These are phyloP conservation scores for Tolypocladium sp. DNA, from an alignment of 2,329 filamentous ascomycete species.

Conservation along the genomic window DNA sequence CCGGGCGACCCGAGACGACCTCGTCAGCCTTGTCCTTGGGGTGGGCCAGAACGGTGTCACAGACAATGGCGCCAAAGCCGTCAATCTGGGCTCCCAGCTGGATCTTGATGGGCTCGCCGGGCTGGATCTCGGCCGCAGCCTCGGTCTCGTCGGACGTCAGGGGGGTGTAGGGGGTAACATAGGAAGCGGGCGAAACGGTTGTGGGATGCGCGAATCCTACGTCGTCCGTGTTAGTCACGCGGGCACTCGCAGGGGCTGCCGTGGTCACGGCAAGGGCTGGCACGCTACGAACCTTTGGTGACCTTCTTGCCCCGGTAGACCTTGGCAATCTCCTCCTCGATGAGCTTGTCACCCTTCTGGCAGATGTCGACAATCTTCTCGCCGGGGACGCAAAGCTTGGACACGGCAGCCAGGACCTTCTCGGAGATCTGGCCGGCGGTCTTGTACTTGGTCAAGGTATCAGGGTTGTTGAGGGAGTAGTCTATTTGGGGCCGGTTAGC, in stretches of 20 bases:
- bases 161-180: slow-evolving; percentile 94
- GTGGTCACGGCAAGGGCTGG: not conserved
- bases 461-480: slow-evolving; percentile 82
- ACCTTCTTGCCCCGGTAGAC: slow-evolving; percentile 99
- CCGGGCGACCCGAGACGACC: slow-evolving; percentile 64
- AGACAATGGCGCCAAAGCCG: slow-evolving; percentile 92
- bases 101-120: slow-evolving; percentile 87
- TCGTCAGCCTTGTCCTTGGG: slow-evolving; percentile 51
- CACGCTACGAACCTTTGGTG: slow-evolving; percentile 60
- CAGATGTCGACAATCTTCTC: slow-evolving; percentile 92
- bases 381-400: slow-evolving; percentile 65
- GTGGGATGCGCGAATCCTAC: slow-evolving; percentile 85
- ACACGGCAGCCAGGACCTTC: slow-evolving; percentile 84
- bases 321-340: slow-evolving; percentile 88
- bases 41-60: slow-evolving; percentile 76
- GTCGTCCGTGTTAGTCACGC: not conserved
- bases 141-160: slow-evolving; percentile 80
- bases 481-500: slow-evolving; percentile 38
- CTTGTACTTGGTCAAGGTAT: slow-evolving; percentile 99
- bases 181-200: slow-evolving; percentile 87
- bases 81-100: slow-evolving; percentile 99
- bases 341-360: slow-evolving; percentile 88
- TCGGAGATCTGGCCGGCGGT: slow-evolving; percentile 90
- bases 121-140: slow-evolving; percentile 69
- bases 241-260: not conserved